phyloP scores from a whole-genome alignment of 495 filamentous ascomycete genomes.

The Penicillium pancosmium region DNA sequence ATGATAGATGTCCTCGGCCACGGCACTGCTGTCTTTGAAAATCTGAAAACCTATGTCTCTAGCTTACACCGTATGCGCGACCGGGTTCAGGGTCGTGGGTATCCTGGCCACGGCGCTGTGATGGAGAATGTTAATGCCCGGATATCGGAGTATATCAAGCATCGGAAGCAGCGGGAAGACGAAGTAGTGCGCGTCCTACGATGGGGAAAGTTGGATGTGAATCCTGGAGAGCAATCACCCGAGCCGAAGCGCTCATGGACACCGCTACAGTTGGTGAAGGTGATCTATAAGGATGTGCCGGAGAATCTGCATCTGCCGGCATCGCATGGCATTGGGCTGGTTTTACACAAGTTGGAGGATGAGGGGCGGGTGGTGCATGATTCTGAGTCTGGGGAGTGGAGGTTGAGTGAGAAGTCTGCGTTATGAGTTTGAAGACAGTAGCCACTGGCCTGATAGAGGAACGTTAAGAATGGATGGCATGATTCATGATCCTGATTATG shows the following conservation, averaged over 20 bases:
- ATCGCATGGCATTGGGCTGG: constrained; percentile 65
- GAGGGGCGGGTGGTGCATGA: constrained; percentile 63
- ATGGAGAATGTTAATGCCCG: constrained; percentile 65
- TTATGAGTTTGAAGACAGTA: constrained; percentile 23
- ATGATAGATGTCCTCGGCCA: constrained; percentile 79
- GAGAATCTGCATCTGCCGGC: constrained; percentile 75
- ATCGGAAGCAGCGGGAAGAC: constrained; percentile 76
- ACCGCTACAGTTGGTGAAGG: constrained; percentile 78
- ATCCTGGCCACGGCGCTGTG: constrained; percentile 85
- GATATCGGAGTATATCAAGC: constrained; percentile 79
- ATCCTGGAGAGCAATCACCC: constrained; percentile 36
- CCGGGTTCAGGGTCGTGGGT: constrained; percentile 68
- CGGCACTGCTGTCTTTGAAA: constrained; percentile 90
- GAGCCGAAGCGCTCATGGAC: constrained; percentile 54
- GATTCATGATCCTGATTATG: neutral
- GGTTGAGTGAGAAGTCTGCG: constrained; percentile 40
- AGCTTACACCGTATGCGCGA: constrained; percentile 72
- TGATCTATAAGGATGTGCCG: constrained; percentile 79
- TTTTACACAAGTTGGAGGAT: constrained; percentile 67
- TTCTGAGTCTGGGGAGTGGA: constrained; percentile 55
- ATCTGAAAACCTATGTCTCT: constrained; percentile 71
- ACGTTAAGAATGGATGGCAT: neutral
- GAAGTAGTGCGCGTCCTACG: constrained; percentile 75
- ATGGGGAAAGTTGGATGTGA: constrained; percentile 36
- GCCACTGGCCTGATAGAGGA: neutral